These are phyloP conservation scores for Zygosaccharomyces rouxii DNA, from an alignment of 805 yeast species.

Conservation along the genomic window DNA sequence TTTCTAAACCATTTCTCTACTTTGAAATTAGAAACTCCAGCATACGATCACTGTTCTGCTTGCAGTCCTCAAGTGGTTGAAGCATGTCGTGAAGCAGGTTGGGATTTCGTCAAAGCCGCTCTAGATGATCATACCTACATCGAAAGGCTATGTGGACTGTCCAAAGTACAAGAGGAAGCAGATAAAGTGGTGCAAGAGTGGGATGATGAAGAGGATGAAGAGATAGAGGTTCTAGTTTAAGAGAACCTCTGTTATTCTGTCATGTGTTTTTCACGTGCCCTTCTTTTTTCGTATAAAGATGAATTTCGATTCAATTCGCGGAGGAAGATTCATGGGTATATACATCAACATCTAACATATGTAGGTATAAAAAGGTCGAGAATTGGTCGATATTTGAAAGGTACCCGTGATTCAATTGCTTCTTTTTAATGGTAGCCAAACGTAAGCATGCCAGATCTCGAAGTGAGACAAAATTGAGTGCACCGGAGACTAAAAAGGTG, in stretches of 20 bases:
- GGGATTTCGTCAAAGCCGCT: slow-evolving; percentile 78
- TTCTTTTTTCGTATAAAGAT: too few relatives aligned
- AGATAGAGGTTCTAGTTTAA: slow-evolving; percentile 9
- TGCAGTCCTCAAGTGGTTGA: slow-evolving; percentile 63
- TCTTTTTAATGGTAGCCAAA: slow-evolving; percentile 12
- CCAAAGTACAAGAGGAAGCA: slow-evolving; percentile 61
- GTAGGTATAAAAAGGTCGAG: neutral
- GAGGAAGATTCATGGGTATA: neutral
- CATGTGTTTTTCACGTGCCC: slow-evolving; percentile 1
- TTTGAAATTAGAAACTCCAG: slow-evolving; percentile 63
- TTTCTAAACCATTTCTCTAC: slow-evolving; percentile 64
- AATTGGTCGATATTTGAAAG: neutral
- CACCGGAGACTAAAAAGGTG: slow-evolving; percentile 12
- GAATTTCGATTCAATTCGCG: neutral
- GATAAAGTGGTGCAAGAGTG: slow-evolving; percentile 28
- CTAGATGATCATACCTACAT: slow-evolving; percentile 61
- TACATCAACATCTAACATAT: neutral
- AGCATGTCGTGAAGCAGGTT: slow-evolving; percentile 50
- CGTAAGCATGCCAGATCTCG: slow-evolving; percentile 13
- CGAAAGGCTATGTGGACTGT: slow-evolving; percentile 76
- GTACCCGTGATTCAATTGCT: neutral
- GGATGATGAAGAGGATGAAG: slow-evolving; percentile 25
- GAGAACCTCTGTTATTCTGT: too few relatives aligned
- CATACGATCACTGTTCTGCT: slow-evolving; percentile 78
- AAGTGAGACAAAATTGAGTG: slow-evolving; percentile 11